Percentiles rank a stretch among this genome's conserved stretches.
Conservation (phyloP, 257 asterid species). For the Solanum phureja region DNA sequence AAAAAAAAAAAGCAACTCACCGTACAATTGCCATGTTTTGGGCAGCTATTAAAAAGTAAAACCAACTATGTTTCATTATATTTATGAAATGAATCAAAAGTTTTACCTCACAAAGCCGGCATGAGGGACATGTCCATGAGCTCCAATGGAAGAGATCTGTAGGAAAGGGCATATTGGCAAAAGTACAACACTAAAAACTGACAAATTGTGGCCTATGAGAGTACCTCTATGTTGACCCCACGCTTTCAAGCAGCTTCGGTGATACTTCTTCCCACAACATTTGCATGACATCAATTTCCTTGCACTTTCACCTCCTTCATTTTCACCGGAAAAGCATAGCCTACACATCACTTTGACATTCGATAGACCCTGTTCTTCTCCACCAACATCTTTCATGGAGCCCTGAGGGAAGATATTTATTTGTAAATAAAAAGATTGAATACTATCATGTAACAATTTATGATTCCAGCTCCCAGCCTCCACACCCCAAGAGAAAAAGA, state of each 20-base stretch:
- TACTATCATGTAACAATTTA: neutral
- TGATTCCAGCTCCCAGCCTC: neutral
- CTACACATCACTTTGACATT: slow-evolving; percentile 79
- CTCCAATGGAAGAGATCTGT: slow-evolving; percentile 99
- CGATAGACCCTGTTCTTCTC: slow-evolving; percentile 62
- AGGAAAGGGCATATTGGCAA: slow-evolving; percentile 9
- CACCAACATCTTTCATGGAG: slow-evolving; percentile 40
- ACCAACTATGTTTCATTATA: neutral
- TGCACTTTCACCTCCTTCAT: slow-evolving; percentile 78
- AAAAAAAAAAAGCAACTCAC: neutral
- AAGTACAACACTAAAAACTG: neutral
- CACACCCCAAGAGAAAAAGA: neutral
- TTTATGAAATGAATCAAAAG: slow-evolving; percentile 2
- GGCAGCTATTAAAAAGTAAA: neutral
- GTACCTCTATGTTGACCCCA: slow-evolving; percentile 94
- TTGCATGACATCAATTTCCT: slow-evolving; percentile 86
- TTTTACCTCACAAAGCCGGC: slow-evolving; percentile 88
- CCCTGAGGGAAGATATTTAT: slow-evolving; percentile 23
- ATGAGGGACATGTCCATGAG: slow-evolving; percentile 95
- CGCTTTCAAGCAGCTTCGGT: slow-evolving; percentile 67
- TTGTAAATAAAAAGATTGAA: neutral
- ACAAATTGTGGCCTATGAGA: neutral
- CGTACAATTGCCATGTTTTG: neutral
- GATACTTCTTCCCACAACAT: slow-evolving; percentile 85
- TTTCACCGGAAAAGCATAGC: slow-evolving; percentile 81